Evolutionary conservation across 495 filamentous ascomycete species (phyloP), one percentile per base, ranked within the genome.

Genomic region (Daldinia loculata): DNA sequence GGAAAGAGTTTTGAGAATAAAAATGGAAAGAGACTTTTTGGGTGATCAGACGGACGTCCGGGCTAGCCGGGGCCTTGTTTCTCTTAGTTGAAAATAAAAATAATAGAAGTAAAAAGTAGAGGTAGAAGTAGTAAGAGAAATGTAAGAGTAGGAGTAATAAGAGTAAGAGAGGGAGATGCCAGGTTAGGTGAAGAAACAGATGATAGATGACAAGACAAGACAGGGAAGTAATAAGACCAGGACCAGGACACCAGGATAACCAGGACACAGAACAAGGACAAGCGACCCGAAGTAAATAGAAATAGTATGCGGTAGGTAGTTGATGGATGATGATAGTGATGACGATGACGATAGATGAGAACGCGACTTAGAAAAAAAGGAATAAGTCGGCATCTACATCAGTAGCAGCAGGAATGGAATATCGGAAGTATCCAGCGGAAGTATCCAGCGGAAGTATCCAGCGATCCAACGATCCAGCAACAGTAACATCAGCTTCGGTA

Each of bases 1-100:
- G 61, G 67, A 70, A 70, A 70, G 29, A 34, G 29, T 38, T 57
- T 45, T 43, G 52, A 55, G 17, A 39, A 27, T 29, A 53, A 56
- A 41, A 55, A 60, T 56, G 22, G 34, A 56, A 50, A 61, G 17
- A 38, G 43, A 41, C 11, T 27, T 64, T 32, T 29, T 32, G 48
- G 48, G 61, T 51, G 68, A 70, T 66, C 68, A 70, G 68, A 70
- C 68, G 68, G 68, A 70, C 68, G 68, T 70, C 68, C 68, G 68
- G 57, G 56, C 68, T 70, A 70, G 61, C 68, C 68, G 68, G 62
- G 56, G 48, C 6, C 62, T 12, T 53, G 39, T 65, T 19, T 56
- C 56, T 58, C 26, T 60, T 30, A 27, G 51, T 65, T 50, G 15
- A 56, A 63, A 32, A 30, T 51, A 14, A 52, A 53, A 53, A 32